Conservation (phyloP, 176 grass and related monocot genomes). For the Themeda triandra region DNA sequence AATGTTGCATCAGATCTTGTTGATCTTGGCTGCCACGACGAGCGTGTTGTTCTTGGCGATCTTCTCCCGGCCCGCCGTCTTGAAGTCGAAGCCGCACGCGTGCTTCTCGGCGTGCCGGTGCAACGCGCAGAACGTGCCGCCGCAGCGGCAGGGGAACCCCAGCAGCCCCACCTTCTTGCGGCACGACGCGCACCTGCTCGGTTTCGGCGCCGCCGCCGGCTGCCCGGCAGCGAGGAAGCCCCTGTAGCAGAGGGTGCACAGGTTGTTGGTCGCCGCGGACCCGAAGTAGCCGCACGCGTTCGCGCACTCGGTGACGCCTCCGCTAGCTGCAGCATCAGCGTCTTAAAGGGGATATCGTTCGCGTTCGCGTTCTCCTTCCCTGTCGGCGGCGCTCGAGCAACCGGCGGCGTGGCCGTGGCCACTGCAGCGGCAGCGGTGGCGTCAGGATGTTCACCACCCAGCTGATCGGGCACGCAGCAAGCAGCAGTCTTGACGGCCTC, state of each 20-base stretch:
- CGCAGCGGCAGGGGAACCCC: slow-evolving; percentile 55
- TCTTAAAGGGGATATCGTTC: not conserved
- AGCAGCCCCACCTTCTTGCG: slow-evolving; percentile 46
- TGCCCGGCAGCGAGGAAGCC: not conserved
- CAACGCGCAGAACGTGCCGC: slow-evolving; percentile 43
- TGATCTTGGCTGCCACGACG: slow-evolving; percentile 33
- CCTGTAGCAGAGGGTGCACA: slow-evolving; percentile 47
- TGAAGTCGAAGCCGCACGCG: slow-evolving; percentile 44
- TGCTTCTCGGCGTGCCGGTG: slow-evolving; percentile 36
- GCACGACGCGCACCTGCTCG: slow-evolving; percentile 31
- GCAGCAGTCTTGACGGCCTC: not conserved
- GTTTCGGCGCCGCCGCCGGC: not conserved
- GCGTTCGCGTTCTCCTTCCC: not conserved
- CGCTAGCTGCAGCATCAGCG: not conserved
- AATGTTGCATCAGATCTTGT: slow-evolving; percentile 30
- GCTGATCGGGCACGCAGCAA: not conserved
- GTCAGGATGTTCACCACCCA: not conserved
- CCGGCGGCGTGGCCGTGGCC: not conserved
- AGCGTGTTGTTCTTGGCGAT: slow-evolving; percentile 43
- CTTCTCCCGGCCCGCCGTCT: slow-evolving; percentile 23
- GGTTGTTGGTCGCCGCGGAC: slow-evolving; percentile 3
- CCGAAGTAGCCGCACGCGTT: slow-evolving; percentile 52
- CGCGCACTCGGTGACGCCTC: not conserved
- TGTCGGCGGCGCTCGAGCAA: not conserved
- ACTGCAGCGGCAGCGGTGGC: not conserved